Evolutionary conservation across 345 rosid genomes (phyloP), one percentile per base, ranked within the genome.

Genomic region (Linum lewisii): DNA sequence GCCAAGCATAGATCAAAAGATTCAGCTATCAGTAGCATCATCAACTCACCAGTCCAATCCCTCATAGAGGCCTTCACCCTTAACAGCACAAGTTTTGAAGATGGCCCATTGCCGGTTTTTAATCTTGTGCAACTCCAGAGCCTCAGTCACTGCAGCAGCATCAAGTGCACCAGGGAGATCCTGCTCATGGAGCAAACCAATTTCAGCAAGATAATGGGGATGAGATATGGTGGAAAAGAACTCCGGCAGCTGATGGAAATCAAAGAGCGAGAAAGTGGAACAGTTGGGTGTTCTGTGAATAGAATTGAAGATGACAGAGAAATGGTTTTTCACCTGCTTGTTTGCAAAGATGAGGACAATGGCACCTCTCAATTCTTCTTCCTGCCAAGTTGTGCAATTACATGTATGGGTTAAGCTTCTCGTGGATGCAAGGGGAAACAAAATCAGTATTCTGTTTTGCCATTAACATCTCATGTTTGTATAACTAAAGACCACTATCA

Each of bases 131-230:
- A 82, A 62, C 62, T 85, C 92, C 70, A 82, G 57, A 36, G 84
- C 81, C 66, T 85, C 86, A 2, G 92, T 81, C 37, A 85, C 78
- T 38, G 84, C 83, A 59, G 86, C 86, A 24, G 72, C 88, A 50
- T 82, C 88, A 54, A 82, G 80, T n/a, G 92, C 92, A 50, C 84
- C 88, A 4, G 92, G 92, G 71, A 85, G 92, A 74, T 85, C 92
- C 92, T 85, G 69, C 15, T 20, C 56, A 50, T 16, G 25, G 25
- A 53, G 49, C 1, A 51, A 61, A 34, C 51, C 24, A 23, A 6
- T 21, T 51, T 22, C 61, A 62, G 26, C 54, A 69, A 70, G 57
- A 51, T 58, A 49, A 29, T 11, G 16, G 62, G 38, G 0, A 21
- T 45, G 51, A 18, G 61, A 18, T 23, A 36, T 32, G 6, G 23